Base-by-base conservation (phyloP, 345 rosid species). In the Carallia pectinifolia region DNA sequence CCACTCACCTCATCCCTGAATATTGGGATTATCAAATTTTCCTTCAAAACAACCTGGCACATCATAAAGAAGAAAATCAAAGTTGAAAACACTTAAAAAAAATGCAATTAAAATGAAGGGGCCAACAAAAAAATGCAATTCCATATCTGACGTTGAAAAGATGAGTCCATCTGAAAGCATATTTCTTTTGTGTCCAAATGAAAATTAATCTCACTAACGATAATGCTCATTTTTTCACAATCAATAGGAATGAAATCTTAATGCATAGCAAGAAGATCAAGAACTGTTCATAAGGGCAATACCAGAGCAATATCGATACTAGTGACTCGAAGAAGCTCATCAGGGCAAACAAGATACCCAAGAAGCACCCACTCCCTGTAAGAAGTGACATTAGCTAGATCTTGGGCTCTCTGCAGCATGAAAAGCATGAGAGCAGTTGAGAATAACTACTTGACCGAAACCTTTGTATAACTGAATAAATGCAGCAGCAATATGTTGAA, bases 331-430 rank as follows among this genome's bases (percentile, higher is more conserved):
- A 92, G 98, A 75, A 95, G 88, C 83, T 95, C 99, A 74, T 95
- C 96, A 34, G 99, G 99, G 74, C 99, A 95, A 77, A 95, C 99
- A 70, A 92, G 98, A 85, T 95, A 92, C 53, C 99, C 96, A 81
- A 92, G 86, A 63, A 95, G 84, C 74, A 95, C 98, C 99, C 99
- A 95, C 70, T 95, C 97, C 77, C 96, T 81, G 71, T 95, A 92
- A 66, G 92, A 88, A 76, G 99, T 92, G 77, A 92, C 97, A 88
- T 95, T 89, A 74, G 99, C 96, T 59, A 95, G 91, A 86, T 95
- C 99, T 80, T 92, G 97, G 66, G 98, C 98, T 82, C 98, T 88
- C 99, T 95, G 89, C 78, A 69, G 44, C 70, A 65, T 53, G 48
- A 76, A 68, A 76, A 72, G 59, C 27, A 74, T 44, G 59, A 44